Evolutionary conservation across 305 asterid genomes (phyloP).

Genomic region (Fraxinus platypoda): DNA sequence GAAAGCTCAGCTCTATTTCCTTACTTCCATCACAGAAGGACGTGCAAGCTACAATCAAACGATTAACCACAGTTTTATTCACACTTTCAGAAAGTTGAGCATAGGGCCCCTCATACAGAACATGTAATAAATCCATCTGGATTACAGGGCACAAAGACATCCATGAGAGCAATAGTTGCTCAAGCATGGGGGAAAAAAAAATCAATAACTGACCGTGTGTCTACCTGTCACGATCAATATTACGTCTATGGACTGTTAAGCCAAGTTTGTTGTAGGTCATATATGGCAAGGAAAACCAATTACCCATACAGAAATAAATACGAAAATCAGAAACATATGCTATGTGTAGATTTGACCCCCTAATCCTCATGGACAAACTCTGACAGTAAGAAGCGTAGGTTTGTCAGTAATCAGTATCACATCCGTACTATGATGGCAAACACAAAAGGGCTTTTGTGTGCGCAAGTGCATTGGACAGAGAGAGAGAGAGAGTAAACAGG

Average conservation of each 20-base stretch:
- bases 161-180: neutral
- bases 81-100: constrained; percentile 8
- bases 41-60: neutral
- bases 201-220: neutral
- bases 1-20: neutral
- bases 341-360: neutral
- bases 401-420: neutral
- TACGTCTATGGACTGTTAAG: neutral
- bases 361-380: neutral
- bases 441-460: neutral
- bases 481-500: neutral
- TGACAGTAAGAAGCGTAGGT: neutral
- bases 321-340: neutral
- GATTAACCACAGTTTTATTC: constrained; percentile 3
- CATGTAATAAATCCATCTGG: neutral
- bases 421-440: neutral
- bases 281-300: neutral
- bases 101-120: neutral
- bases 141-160: neutral
- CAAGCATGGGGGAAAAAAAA: neutral
- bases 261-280: neutral
- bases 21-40: neutral
- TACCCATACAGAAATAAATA: neutral
- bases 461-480: neutral
- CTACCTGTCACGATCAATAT: neutral